phyloP scores from a whole-genome alignment of 345 rosid genomes.

The Cardamine chenopodiifolia region DNA sequence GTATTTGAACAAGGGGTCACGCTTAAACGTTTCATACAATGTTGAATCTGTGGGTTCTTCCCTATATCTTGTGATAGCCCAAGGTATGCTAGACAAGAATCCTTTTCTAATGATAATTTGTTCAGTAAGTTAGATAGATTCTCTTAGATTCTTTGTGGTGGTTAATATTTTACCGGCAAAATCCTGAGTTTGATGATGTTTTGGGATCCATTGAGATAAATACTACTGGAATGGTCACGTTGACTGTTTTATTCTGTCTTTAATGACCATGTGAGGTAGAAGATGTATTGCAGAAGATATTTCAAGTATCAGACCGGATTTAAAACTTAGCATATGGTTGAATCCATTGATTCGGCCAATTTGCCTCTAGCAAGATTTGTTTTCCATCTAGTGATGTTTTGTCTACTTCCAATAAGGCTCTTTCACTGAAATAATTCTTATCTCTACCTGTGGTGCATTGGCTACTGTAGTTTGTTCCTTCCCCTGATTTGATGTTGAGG shows the following conservation, averaged over 20 bases:
- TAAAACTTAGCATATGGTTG: background rate
- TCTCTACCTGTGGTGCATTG: background rate
- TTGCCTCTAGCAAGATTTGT: background rate
- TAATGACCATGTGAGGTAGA: background rate
- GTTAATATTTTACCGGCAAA: background rate
- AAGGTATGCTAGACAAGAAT: constrained; percentile 55
- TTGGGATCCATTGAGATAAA: background rate
- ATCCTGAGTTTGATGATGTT: constrained; percentile 8
- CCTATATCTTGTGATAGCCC: constrained; percentile 72
- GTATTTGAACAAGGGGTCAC: constrained; percentile 78
- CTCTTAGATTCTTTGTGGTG: background rate
- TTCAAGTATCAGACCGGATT: background rate
- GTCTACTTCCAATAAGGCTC: background rate
- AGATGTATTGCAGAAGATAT: background rate
- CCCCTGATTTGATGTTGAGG: constrained; percentile 3
- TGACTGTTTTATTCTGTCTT: background rate
- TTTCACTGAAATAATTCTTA: background rate
- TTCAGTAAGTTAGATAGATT: constrained; percentile 1
- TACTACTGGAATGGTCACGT: background rate
- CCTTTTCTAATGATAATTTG: background rate
- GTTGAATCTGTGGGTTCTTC: constrained; percentile 63
- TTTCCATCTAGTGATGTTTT: background rate
- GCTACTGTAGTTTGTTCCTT: constrained; percentile 1
- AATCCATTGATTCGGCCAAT: background rate
- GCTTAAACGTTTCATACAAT: constrained; percentile 65